Evolutionary conservation across 176 grass and related monocot genomes (phyloP).

Genomic region (Triticum urartu): DNA sequence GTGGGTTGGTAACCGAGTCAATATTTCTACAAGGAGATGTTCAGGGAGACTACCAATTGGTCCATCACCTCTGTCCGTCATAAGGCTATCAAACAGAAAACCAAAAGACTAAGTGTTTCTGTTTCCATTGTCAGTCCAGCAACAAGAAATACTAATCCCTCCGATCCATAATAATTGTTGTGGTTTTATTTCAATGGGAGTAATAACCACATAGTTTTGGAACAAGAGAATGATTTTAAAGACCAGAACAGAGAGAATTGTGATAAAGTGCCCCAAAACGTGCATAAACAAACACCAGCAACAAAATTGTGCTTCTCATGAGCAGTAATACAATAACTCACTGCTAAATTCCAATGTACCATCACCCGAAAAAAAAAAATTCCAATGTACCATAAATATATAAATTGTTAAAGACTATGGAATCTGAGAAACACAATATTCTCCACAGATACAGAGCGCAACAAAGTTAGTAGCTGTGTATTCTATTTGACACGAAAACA

Average conservation of each 20-base stretch:
- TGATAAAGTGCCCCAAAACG: too few species aligned
- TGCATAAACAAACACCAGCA: too few species aligned
- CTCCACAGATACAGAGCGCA: neutral
- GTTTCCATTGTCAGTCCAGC: neutral
- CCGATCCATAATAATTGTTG: too few species aligned
- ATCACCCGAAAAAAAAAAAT: neutral
- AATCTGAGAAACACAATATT: neutral
- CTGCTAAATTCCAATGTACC: neutral
- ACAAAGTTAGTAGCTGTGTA: neutral
- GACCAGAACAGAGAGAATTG: neutral
- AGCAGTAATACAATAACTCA: neutral
- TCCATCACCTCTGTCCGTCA: slow-evolving; percentile 55
- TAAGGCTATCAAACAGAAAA: slow-evolving; percentile 44
- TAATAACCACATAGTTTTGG: too few species aligned
- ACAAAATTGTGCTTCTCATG: neutral
- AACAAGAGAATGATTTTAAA: neutral
- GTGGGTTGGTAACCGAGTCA: slow-evolving; percentile 53
- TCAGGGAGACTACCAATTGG: slow-evolving; percentile 75
- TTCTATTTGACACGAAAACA: neutral
- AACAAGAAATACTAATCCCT: neutral
- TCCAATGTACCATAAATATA: neutral
- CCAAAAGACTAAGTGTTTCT: neutral
- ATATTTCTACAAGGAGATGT: slow-evolving; percentile 84
- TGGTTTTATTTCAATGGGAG: too few species aligned
- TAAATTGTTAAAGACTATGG: neutral